phyloP scores from a whole-genome alignment of 208 protist genomes.

The Trypanosoma boissoni region DNA sequence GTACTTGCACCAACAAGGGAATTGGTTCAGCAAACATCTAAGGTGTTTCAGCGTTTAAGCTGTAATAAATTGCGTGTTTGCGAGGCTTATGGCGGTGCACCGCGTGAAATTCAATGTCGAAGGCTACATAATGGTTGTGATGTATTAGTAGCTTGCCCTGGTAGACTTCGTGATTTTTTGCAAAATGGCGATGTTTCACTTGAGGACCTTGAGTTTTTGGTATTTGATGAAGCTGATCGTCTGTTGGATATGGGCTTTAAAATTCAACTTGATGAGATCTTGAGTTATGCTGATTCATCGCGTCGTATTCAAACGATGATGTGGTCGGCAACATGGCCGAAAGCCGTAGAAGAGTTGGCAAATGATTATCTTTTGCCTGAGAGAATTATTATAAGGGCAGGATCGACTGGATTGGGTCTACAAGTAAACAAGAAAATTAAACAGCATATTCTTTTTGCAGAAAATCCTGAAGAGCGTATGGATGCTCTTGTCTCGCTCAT shows the following conservation, averaged over 20 bases:
- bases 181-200: constrained; percentile 90
- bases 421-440: constrained; percentile 86
- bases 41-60: constrained; percentile 86
- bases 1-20: constrained; percentile 98
- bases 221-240: constrained; percentile 99
- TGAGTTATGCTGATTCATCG: constrained; percentile 67
- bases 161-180: constrained; percentile 95
- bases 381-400: constrained; percentile 83
- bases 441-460: constrained; percentile 69
- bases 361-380: constrained; percentile 79
- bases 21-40: constrained; percentile 97
- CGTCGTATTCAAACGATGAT: constrained; percentile 93
- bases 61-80: constrained; percentile 51
- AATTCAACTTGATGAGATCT: constrained; percentile 93
- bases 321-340: constrained; percentile 96
- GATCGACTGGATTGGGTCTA: constrained; percentile 74
- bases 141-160: constrained; percentile 98
- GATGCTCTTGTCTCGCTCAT: constrained; percentile 67
- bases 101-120: constrained; percentile 60
- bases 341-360: constrained; percentile 77
- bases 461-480: constrained; percentile 55
- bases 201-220: constrained; percentile 90
- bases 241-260: constrained; percentile 94
- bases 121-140: constrained; percentile 73
- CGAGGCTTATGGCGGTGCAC: constrained; percentile 79